These are phyloP conservation scores for Pleurostoma richardsiae DNA, from an alignment of 2,329 filamentous ascomycete species.

Conservation along the genomic window DNA sequence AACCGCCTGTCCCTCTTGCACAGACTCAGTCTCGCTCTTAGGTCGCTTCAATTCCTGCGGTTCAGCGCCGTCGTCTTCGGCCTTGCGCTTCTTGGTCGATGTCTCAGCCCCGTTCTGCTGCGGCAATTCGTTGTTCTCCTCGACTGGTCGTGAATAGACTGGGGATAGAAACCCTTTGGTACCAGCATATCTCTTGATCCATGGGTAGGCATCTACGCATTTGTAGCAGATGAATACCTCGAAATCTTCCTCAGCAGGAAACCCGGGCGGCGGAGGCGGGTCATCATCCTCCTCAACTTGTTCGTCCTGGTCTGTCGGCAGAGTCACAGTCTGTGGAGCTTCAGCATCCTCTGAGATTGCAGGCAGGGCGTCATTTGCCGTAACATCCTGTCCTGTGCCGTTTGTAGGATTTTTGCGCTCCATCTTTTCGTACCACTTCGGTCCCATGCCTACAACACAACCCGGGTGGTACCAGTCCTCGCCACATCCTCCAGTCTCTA, in stretches of 20 bases:
- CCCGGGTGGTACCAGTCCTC: conserved; percentile 98
- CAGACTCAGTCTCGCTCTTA: conserved; percentile 34
- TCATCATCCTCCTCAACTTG: conserved; percentile 46
- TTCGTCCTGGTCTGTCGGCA: conserved; percentile 20
- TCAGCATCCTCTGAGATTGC: conserved; percentile 47
- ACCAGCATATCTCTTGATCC: conserved; percentile 86
- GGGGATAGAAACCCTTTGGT: conserved; percentile 73
- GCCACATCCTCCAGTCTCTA: conserved; percentile 81
- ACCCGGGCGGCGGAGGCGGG: conserved; percentile 72
- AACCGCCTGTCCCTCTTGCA: conserved; percentile 9
- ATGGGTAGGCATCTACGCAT: conserved; percentile 80
- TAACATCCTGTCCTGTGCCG: conserved; percentile 4
- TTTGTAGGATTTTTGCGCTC: conserved; percentile 16
- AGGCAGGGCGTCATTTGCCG: conserved; percentile 26
- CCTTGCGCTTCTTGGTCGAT: conserved; percentile 60
- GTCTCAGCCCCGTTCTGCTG: conserved; percentile 9
- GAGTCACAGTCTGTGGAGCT: conserved; percentile 15
- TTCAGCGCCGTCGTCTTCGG: conserved; percentile 39
- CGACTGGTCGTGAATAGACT: conserved; percentile 41
- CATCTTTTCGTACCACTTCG: conserved; percentile 63
- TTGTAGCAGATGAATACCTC: conserved; percentile 92
- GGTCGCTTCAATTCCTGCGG: conserved; percentile 42
- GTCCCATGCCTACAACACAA: conserved; percentile 76
- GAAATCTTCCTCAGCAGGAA: conserved; percentile 85
- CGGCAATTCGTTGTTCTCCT: neutral